These are phyloP conservation scores for Anaeramoeba ignava DNA, from an alignment of 78 protist species.

Conservation along the genomic window DNA sequence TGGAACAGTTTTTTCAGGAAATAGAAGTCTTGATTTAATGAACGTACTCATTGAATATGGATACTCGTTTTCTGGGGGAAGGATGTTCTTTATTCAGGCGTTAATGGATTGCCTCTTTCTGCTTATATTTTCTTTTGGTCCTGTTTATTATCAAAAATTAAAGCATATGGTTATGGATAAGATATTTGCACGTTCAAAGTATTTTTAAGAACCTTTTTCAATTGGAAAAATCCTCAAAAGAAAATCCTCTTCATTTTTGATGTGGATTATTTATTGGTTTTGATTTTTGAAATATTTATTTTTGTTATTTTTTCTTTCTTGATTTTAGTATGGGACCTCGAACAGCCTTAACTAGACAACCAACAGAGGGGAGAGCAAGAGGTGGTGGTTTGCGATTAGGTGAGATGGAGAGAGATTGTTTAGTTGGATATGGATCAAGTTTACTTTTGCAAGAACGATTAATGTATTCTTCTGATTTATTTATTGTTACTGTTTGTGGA, in stretches of 20 bases:
- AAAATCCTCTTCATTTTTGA: slow-evolving; percentile 2
- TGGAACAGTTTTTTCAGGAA: slow-evolving; percentile 26
- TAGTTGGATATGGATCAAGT: slow-evolving; percentile 82
- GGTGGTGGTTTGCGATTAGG: slow-evolving; percentile 99
- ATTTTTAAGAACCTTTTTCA: background rate
- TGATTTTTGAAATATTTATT: background rate
- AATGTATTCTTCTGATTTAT: slow-evolving; percentile 75
- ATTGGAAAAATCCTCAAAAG: background rate
- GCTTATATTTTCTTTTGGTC: slow-evolving; percentile 95
- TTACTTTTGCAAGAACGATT: slow-evolving; percentile 86
- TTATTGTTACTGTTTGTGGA: slow-evolving; percentile 57
- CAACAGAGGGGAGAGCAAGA: slow-evolving; percentile 93
- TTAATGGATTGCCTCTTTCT: slow-evolving; percentile 24
- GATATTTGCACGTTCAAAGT: slow-evolving; percentile 91
- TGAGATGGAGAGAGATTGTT: slow-evolving; percentile 96
- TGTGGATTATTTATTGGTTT: slow-evolving; percentile 13
- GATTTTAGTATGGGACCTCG: slow-evolving; percentile 60
- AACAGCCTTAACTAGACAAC: slow-evolving; percentile 95
- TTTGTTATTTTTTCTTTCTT: background rate
- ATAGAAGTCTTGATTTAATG: background rate
- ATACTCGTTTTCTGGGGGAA: slow-evolving; percentile 7
- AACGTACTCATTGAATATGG: background rate
- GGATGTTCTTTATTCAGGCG: slow-evolving; percentile 17
- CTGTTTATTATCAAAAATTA: slow-evolving; percentile 97
- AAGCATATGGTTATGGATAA: slow-evolving; percentile 99